Evolutionary conservation across 2,329 filamentous ascomycete species (phyloP), one percentile per base, ranked within the genome.

Genomic region (Fusarium pseudocircinatum): DNA sequence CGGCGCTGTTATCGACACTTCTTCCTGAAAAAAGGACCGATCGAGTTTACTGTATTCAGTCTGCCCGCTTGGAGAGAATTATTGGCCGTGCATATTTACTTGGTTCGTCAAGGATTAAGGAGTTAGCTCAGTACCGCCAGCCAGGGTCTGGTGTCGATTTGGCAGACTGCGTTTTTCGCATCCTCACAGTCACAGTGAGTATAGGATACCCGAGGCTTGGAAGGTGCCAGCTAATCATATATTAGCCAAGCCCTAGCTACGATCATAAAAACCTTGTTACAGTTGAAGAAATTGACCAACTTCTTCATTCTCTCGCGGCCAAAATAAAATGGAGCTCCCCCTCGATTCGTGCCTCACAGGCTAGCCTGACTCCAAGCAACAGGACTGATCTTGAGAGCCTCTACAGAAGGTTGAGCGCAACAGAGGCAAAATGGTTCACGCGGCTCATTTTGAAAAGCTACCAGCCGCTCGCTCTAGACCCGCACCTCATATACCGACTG

Each of bases 351-450:
- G 79, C 81, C 28, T 79, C 81, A 7, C 77, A 77, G 37, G 68
- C 77, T 20, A 74, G 67, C 60, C 39, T 76, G 37, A 68, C 73
- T 28, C 43, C 64, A 57, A 56, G 74, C 44, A 84, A 75, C 77
- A 88, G 77, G 81, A 81, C 83, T 9, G 79, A 86, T 7, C 80
- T 96, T 2, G 84, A 85, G 26, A 78, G 80, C 1, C 78, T 95
- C 2, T 93, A 93, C 76, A 84, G 82, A 36, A 87, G 89, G 13
- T 78, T 94, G 15, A 85, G 85, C 50, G 89, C 93, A 7, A 85
- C 85, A 47, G 93, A 97, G 78, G 92, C 91, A 8, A 97, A 97
- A 82, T 98, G 95, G 95, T 86, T 97, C 16, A 93, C 93, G 1
- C 88, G 95, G 7, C 84, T 98, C 36, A 85, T 97, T 11, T 84